A percentile compares a stretch with the other conserved stretches of the same genome.
Evolutionary conservation across 805 yeast genomes (phyloP).

Genomic region (Candida montana): DNA sequence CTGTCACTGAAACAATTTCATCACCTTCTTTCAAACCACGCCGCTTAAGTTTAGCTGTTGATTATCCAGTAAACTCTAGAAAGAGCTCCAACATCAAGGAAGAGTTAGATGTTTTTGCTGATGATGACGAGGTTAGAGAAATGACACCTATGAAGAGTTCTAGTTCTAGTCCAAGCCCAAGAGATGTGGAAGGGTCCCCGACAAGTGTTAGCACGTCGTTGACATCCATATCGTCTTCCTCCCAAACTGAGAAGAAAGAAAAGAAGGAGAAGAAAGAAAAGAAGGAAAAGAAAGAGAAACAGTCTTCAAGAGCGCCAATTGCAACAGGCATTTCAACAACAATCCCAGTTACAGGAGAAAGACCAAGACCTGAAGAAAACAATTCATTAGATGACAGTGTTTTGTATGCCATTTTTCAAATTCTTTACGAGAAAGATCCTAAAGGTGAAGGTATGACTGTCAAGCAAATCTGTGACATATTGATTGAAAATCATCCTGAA

Average conservation of each 20-base stretch:
- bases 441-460: conserved; percentile 83
- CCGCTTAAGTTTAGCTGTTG: conserved; percentile 23
- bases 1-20: conserved; percentile 29
- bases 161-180: conserved; percentile 23
- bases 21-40: conserved; percentile 28
- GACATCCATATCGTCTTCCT: conserved; percentile 13
- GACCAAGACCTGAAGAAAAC: conserved; percentile 67
- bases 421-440: conserved; percentile 62
- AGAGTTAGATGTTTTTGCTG: conserved; percentile 5
- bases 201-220: conserved; percentile 18
- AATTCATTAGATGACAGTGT: conserved; percentile 69
- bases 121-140: conserved; percentile 16
- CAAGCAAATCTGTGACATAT: conserved; percentile 75
- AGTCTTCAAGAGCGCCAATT: conserved; percentile 23
- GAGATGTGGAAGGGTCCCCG: conserved; percentile 23
- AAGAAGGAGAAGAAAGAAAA: conserved; percentile 21
- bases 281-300: conserved; percentile 19
- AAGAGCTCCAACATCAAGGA: conserved; percentile 1
- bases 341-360: conserved; percentile 73
- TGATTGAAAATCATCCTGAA: conserved; percentile 71
- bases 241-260: conserved; percentile 4
- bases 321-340: conserved; percentile 74
- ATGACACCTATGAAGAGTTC: conserved; percentile 23
- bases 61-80: conserved; percentile 8
- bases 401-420: conserved; percentile 66